phyloP scores from a whole-genome alignment of 768 basidiomycete genomes.

The Macrolepiota albuminosa region DNA sequence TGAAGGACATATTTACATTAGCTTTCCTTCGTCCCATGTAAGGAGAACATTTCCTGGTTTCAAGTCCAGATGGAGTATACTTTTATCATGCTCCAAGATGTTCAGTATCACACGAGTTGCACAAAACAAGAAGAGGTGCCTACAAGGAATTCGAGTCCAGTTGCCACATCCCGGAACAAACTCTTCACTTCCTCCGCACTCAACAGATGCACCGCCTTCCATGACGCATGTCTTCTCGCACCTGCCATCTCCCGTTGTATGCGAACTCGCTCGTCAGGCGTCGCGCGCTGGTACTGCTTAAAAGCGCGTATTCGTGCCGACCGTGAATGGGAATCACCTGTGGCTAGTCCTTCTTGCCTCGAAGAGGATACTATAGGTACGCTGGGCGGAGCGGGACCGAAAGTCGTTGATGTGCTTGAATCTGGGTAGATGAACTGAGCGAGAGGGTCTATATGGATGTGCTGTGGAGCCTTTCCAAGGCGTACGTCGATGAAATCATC shows the following conservation, averaged over 20 bases:
- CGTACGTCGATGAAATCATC: constrained; percentile 85
- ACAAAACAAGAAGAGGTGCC: constrained; percentile 17
- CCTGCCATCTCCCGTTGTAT: constrained; percentile 50
- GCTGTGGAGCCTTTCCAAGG: constrained; percentile 55
- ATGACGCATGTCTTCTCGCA: constrained; percentile 25
- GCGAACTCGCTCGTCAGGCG: constrained; percentile 59
- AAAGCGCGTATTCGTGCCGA: constrained; percentile 76
- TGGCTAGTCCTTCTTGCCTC: constrained; percentile 1
- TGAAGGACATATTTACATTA: constrained; percentile 52
- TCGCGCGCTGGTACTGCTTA: constrained; percentile 59
- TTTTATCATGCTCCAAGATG: constrained; percentile 59
- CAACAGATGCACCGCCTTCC: constrained; percentile 79
- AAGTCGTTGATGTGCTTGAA: constrained; percentile 18
- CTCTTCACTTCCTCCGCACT: constrained; percentile 81
- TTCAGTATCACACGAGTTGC: constrained; percentile 2
- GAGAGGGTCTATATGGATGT: constrained; percentile 40
- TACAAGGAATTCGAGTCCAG: constrained; percentile 86
- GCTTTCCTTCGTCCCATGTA: constrained; percentile 82
- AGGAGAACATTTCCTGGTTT: constrained; percentile 93
- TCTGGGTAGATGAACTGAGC: constrained; percentile 21
- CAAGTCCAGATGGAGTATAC: constrained; percentile 88
- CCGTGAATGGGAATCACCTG: constrained; percentile 44
- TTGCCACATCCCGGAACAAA: constrained; percentile 79
- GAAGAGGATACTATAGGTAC: constrained; percentile 11
- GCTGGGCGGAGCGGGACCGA: constrained; percentile 16